Base-by-base conservation (phyloP, 257 asterid species). In the Nicotiana attenuata region DNA sequence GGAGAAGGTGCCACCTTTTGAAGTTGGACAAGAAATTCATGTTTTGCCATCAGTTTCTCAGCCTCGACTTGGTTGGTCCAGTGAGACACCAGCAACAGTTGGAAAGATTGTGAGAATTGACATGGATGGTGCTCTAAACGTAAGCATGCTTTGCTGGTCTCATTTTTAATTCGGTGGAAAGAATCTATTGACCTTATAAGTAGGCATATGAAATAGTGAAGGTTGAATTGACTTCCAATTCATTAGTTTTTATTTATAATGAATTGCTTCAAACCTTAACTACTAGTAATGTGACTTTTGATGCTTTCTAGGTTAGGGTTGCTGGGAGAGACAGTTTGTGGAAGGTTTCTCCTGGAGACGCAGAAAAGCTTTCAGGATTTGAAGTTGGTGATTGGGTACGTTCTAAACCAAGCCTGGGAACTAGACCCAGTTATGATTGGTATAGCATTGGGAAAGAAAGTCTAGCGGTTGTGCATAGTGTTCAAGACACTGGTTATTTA, bases 331-430 rank as follows among this genome's bases (percentile, higher is more conserved):
- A 85, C 24, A 80, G 87, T 83, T 82, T 96, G 60, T 96, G 99
- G 99, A 95, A 89, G 88, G 93, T 96, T 82, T 94, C 99, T 26
- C 98, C 99, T 11, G 99, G 98, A 75, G 99, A 96, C 87, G 97
- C 99, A 61, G 99, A 96, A 85, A 87, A 91, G 84, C 97, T 96
- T 80, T 93, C 98, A 28, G 97, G 93, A 59, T 93, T 92, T 83
- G 97, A 94, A 85, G 99, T 94, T 19, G 99, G 99, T 83, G 99
- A 96, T 87, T 96, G 99, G 99, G 98, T 96, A 85, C 99, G 93
- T 41, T 91, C 97, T 68, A 96, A 92, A 85, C 99, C 95, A 52
- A 92, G 89, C 85, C 87, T 93, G 47, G 98, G 99, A 57, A 87
- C 93, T 59, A 93, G 99, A 84, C 97, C 98, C n/a, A 94, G 99